phyloP scores from a whole-genome alignment of 2,329 filamentous ascomycete species.

The Atkinsonella texensis region DNA sequence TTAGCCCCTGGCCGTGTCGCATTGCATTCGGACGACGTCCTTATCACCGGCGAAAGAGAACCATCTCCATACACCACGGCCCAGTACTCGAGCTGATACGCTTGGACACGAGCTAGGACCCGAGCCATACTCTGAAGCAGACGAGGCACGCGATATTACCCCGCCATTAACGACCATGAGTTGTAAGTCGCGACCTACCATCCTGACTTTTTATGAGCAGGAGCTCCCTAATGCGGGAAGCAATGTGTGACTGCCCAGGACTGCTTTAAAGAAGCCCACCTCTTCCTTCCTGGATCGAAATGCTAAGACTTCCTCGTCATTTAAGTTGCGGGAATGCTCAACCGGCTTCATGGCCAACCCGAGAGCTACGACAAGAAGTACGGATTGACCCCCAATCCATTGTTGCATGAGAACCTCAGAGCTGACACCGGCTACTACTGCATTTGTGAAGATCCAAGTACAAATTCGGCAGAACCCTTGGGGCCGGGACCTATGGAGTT shows the following conservation, averaged over 20 bases:
- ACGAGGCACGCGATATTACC: conserved; percentile 10
- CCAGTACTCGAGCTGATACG: not conserved
- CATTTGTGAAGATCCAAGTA: conserved; percentile 58
- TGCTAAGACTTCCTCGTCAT: conserved; percentile 1
- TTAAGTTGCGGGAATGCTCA: conserved; percentile 77
- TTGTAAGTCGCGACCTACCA: conserved; percentile 16
- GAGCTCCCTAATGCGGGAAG: not conserved
- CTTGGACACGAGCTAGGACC: not conserved
- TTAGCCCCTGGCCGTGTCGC: not conserved
- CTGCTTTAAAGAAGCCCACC: too few relatives aligned
- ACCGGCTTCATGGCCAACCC: conserved; percentile 91
- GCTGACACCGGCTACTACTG: not conserved
- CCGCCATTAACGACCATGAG: conserved; percentile 19
- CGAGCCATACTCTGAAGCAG: not conserved
- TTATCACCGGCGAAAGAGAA: too few relatives aligned
- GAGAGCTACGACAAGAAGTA: conserved; percentile 99
- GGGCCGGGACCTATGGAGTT: conserved; percentile 95
- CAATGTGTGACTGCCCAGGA: not conserved
- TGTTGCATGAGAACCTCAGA: not conserved
- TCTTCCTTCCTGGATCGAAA: not conserved
- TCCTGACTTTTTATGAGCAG: not conserved
- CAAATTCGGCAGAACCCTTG: conserved; percentile 82
- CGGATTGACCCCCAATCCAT: conserved; percentile 15
- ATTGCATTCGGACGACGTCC: not conserved
- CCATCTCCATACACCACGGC: not conserved